A percentile compares a stretch with the other conserved stretches of the same genome.
phyloP scores from a whole-genome alignment of 2,329 filamentous ascomycete genomes.

The Pseudogymnoascus sp. region DNA sequence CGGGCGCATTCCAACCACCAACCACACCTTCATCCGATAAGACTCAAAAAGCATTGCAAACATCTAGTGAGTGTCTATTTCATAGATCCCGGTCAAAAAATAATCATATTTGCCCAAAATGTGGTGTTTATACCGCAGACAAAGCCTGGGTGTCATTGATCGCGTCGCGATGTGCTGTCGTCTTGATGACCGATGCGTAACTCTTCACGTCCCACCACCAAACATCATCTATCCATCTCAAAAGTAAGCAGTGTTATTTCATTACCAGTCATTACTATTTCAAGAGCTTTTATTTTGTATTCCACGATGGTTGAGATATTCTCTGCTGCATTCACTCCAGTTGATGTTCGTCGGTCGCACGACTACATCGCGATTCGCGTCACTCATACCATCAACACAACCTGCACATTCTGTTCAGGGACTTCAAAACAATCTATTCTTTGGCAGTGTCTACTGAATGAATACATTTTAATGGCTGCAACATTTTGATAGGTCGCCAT shows the following conservation, averaged over 20 bases:
- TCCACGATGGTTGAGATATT: not conserved
- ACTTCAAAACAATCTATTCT: not conserved
- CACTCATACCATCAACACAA: not conserved
- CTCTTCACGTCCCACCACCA: not conserved
- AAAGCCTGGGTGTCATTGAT: not conserved
- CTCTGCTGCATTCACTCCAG: not conserved
- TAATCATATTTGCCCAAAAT: not conserved
- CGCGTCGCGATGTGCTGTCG: not conserved
- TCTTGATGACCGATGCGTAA: not conserved
- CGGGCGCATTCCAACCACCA: not conserved
- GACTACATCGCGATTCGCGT: not conserved
- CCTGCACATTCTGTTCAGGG: not conserved
- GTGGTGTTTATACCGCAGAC: not conserved
- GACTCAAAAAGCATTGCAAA: not conserved
- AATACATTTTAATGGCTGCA: not conserved
- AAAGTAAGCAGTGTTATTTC: not conserved
- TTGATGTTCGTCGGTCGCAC: conserved; percentile 1
- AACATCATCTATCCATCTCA: not conserved
- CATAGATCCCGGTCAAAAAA: not conserved
- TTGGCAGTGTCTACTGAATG: not conserved
- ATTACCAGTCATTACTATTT: not conserved
- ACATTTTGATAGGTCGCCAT: not conserved
- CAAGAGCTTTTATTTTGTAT: not conserved
- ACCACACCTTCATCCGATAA: not conserved
- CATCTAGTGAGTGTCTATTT: not conserved